These are phyloP conservation scores for Penicillium manginii DNA, from an alignment of 495 filamentous ascomycete species.

Conservation along the genomic window DNA sequence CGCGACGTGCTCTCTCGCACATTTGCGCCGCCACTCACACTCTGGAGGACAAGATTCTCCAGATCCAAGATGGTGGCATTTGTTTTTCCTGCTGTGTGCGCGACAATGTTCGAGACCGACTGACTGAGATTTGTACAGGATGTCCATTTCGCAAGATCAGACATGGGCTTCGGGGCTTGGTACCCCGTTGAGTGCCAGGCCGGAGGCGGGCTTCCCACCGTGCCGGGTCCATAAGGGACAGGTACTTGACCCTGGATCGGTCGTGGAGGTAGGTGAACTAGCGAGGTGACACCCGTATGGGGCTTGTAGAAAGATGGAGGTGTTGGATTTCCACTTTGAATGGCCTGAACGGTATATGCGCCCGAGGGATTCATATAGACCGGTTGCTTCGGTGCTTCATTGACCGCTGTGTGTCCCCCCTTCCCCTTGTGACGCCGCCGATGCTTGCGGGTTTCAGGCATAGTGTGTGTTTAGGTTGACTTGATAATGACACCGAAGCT, in stretches of 20 bases:
- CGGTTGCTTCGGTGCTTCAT: neutral
- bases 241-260: neutral
- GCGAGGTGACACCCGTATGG: neutral
- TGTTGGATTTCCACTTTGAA: neutral
- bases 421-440: neutral
- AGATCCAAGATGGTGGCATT: slow-evolving; percentile 27
- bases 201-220: neutral
- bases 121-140: slow-evolving; percentile 19
- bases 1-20: slow-evolving; percentile 44
- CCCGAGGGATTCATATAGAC: neutral
- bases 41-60: slow-evolving; percentile 17
- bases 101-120: slow-evolving; percentile 19
- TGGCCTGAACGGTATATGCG: slow-evolving; percentile 1
- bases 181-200: slow-evolving; percentile 5
- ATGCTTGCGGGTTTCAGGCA: slow-evolving; percentile 1
- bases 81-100: slow-evolving; percentile 21
- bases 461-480: neutral
- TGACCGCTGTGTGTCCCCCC: neutral
- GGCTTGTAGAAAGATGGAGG: neutral
- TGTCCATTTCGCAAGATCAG: slow-evolving; percentile 19
- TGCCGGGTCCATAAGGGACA: neutral
- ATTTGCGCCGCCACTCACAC: slow-evolving; percentile 22
- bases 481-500: neutral
- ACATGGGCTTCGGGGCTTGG: neutral
- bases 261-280: slow-evolving; percentile 8